phyloP scores from a whole-genome alignment of 1,284 basidiomycete species.

The Gymnopus androsaceus region DNA sequence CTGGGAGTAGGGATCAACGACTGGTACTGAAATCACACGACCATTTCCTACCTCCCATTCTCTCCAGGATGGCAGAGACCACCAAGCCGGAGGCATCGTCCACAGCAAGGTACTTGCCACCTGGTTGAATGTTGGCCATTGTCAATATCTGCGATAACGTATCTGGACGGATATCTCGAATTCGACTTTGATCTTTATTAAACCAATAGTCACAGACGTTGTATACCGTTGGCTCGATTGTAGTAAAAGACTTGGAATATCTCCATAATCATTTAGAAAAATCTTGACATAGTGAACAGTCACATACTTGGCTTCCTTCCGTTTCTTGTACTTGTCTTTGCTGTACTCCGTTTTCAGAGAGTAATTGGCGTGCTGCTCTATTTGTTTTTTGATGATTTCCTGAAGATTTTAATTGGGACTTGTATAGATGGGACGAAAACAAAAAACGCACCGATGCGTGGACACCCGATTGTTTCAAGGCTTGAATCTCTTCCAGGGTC shows the following conservation, averaged over 20 bases:
- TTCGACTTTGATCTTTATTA: slow-evolving; percentile 75
- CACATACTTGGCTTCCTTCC: slow-evolving; percentile 90
- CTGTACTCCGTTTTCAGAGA: slow-evolving; percentile 93
- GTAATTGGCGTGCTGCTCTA: slow-evolving; percentile 88
- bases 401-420: slow-evolving; percentile 31
- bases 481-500: slow-evolving; percentile 79
- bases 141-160: slow-evolving; percentile 87
- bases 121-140: slow-evolving; percentile 82
- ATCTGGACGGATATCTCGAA: slow-evolving; percentile 87
- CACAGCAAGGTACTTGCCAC: slow-evolving; percentile 85
- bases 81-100: slow-evolving; percentile 94
- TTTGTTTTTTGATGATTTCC: slow-evolving; percentile 93
- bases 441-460: slow-evolving; percentile 62
- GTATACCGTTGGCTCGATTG: slow-evolving; percentile 84
- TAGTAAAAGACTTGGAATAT: slow-evolving; percentile 87
- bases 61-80: slow-evolving; percentile 82
- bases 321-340: slow-evolving; percentile 94
- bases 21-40: background rate
- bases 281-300: background rate
- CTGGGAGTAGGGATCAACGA: slow-evolving; percentile 39
- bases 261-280: slow-evolving; percentile 40
- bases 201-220: slow-evolving; percentile 93
- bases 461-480: slow-evolving; percentile 74
- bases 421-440: slow-evolving; percentile 3
- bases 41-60: slow-evolving; percentile 72